These are phyloP conservation scores for Hemisphaericaspora subhashii DNA, from an alignment of 1,139 yeast genomes.

Conservation along the genomic window DNA sequence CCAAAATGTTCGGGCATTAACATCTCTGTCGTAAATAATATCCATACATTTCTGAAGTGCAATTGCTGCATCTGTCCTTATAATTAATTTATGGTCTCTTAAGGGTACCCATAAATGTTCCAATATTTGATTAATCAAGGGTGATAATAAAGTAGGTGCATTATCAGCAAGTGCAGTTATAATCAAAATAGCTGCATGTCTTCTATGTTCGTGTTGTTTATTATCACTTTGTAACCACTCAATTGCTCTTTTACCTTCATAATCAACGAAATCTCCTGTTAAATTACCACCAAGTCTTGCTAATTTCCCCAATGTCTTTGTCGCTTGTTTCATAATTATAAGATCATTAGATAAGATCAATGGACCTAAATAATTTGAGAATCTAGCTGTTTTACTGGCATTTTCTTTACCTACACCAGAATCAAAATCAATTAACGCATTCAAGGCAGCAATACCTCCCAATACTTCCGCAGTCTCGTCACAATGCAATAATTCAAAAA, in stretches of 20 bases:
- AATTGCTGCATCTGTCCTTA: slow-evolving; percentile 81
- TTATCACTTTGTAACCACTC: slow-evolving; percentile 87
- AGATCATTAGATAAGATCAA: slow-evolving; percentile 81
- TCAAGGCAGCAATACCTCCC: slow-evolving; percentile 91
- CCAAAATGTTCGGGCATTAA: slow-evolving; percentile 72
- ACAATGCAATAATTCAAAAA: slow-evolving; percentile 81
- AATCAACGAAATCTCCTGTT: slow-evolving; percentile 90
- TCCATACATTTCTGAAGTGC: slow-evolving; percentile 76
- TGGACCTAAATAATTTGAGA: slow-evolving; percentile 82
- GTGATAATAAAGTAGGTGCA: slow-evolving; percentile 81
- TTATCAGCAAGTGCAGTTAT: slow-evolving; percentile 82
- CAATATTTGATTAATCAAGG: slow-evolving; percentile 74
- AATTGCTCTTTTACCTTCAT: slow-evolving; percentile 83
- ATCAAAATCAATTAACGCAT: slow-evolving; percentile 80
- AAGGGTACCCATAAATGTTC: slow-evolving; percentile 87
- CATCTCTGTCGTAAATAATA: slow-evolving; percentile 78
- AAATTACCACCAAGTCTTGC: slow-evolving; percentile 88
- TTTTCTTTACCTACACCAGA: slow-evolving; percentile 66
- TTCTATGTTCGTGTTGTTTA: slow-evolving; percentile 72
- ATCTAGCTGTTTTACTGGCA: slow-evolving; percentile 86
- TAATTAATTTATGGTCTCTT: slow-evolving; percentile 71
- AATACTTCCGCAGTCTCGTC: slow-evolving; percentile 70
- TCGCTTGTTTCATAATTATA: slow-evolving; percentile 84
- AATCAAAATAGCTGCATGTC: slow-evolving; percentile 89
- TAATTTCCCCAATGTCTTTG: slow-evolving; percentile 79